phyloP scores from a whole-genome alignment of 164 flowering plant species.

The Umbellularia californica region DNA sequence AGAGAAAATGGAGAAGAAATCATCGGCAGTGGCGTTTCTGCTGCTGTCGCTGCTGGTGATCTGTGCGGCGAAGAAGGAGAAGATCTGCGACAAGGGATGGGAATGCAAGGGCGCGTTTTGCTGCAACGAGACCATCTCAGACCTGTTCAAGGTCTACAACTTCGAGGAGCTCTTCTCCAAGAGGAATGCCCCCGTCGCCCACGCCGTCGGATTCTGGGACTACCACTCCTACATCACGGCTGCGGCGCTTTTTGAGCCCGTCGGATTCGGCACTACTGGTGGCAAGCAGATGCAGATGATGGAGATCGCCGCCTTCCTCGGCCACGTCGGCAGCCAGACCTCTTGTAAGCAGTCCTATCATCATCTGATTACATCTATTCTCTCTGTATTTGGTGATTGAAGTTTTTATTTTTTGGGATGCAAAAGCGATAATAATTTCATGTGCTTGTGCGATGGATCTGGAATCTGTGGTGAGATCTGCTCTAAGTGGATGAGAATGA shows the following conservation, averaged over 20 bases:
- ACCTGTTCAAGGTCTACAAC: conserved; percentile 63
- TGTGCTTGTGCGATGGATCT: no score
- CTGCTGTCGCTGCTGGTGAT: conserved; percentile 5
- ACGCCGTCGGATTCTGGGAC: conserved; percentile 88
- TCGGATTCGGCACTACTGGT: conserved; percentile 90
- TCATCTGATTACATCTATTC: neutral
- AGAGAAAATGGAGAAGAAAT: neutral
- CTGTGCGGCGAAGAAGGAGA: conserved; percentile 23
- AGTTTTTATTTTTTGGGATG: no score
- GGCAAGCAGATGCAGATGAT: conserved; percentile 62
- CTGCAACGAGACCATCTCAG: conserved; percentile 79
- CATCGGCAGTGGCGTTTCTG: no score
- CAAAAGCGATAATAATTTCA: no score
- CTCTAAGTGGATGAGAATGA: no score
- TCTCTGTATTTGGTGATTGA: no score
- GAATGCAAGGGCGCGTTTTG: conserved; percentile 68
- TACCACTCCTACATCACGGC: conserved; percentile 73
- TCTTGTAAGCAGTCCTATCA: conserved; percentile 44
- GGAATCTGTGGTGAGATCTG: no score
- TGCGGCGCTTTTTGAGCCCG: conserved; percentile 52
- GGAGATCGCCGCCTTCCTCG: conserved; percentile 86
- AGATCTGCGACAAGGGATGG: conserved; percentile 65
- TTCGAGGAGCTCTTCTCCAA: conserved; percentile 85
- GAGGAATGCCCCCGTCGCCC: conserved; percentile 76
- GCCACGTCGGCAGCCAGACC: conserved; percentile 80